Evolutionary conservation across 345 rosid genomes (phyloP).

Genomic region (Citrus glauca): DNA sequence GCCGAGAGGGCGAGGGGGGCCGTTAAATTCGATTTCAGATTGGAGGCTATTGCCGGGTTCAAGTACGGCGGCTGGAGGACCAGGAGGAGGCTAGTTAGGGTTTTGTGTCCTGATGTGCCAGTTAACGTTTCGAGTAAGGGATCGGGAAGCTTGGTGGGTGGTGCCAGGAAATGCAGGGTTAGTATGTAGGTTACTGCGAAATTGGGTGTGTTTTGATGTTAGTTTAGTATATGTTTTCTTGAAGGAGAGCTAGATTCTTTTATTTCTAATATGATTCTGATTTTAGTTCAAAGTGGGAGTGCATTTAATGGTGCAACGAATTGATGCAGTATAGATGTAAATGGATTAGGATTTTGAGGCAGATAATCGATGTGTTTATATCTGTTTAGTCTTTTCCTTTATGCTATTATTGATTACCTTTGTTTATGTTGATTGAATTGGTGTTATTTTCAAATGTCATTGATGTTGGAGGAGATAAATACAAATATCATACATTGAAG

Average conservation of each 20-base stretch:
- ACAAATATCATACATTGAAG: too few species aligned
- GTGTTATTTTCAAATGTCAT: neutral
- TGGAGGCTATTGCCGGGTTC: conserved; percentile 39
- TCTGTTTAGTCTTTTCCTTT: neutral
- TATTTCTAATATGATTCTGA: neutral
- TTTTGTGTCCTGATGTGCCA: conserved; percentile 37
- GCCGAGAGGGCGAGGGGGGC: conserved; percentile 35
- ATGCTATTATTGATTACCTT: neutral
- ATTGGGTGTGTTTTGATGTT: neutral
- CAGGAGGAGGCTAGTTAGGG: conserved; percentile 41
- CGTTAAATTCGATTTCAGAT: conserved; percentile 43
- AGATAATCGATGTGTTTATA: neutral
- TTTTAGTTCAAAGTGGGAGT: neutral
- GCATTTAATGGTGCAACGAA: neutral
- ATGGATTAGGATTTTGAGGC: neutral
- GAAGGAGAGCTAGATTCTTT: neutral
- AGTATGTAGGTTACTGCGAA: conserved; percentile 17
- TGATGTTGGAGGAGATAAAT: neutral
- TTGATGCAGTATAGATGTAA: neutral
- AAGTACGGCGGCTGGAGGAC: conserved; percentile 46
- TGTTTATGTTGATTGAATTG: neutral
- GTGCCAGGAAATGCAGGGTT: conserved; percentile 34
- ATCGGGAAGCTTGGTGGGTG: conserved; percentile 60
- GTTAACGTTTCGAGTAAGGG: conserved; percentile 35
- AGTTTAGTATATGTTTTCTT: neutral